phyloP scores from a whole-genome alignment of 1,284 basidiomycete genomes.

The Gymnopus androsaceus region DNA sequence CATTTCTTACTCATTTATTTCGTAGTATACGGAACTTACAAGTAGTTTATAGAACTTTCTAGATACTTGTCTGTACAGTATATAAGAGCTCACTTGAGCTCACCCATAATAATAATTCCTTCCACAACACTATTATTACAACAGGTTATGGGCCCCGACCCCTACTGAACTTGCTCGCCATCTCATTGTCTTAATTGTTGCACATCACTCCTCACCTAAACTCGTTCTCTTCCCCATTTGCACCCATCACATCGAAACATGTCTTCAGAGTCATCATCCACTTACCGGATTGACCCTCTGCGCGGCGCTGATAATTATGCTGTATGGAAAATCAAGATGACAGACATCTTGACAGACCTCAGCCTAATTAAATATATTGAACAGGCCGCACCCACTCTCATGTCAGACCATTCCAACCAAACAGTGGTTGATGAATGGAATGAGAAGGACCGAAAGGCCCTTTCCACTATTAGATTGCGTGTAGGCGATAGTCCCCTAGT shows the following conservation, averaged over 20 bases:
- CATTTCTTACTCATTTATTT: too few relatives aligned
- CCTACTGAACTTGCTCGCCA: not conserved
- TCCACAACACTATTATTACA: too few relatives aligned
- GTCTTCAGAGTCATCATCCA: not conserved
- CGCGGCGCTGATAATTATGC: slow-evolving; percentile 31
- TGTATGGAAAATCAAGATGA: slow-evolving; percentile 34
- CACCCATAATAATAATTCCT: too few relatives aligned
- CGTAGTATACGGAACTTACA: too few relatives aligned
- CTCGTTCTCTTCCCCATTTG: too few relatives aligned
- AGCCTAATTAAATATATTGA: slow-evolving; percentile 25
- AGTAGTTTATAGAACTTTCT: too few relatives aligned
- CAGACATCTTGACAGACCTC: slow-evolving; percentile 31
- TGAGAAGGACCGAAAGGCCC: slow-evolving; percentile 18
- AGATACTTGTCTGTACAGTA: too few relatives aligned
- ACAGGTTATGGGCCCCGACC: slow-evolving; percentile 1
- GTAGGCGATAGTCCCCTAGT: slow-evolving; percentile 25
- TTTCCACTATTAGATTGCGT: slow-evolving; percentile 24
- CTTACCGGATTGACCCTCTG: slow-evolving; percentile 32
- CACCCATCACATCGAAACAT: not conserved
- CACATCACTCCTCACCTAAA: too few relatives aligned
- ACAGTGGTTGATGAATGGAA: slow-evolving; percentile 23
- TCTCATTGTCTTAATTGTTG: not conserved
- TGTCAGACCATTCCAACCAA: not conserved
- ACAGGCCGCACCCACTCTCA: not conserved
- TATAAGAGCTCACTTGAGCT: too few relatives aligned